Evolutionary conservation across 2,329 filamentous ascomycete species (phyloP), one percentile per base, ranked within the genome.

Genomic region (Xylaria sp.): DNA sequence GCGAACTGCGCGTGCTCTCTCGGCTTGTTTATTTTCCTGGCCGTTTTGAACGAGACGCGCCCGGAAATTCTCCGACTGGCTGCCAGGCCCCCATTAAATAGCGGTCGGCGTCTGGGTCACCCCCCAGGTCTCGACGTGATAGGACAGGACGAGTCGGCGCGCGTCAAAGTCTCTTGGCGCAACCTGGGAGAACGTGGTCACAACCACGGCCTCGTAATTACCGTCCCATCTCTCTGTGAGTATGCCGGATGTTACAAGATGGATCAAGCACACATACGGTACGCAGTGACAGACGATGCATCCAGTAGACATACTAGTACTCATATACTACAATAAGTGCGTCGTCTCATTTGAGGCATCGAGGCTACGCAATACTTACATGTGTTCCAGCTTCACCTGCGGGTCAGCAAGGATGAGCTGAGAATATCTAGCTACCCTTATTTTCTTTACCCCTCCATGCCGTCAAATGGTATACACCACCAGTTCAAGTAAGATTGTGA

Each of bases 41-140:
- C 68, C 60, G 18, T 23, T 63, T 69, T 48, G 25, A 39, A 44
- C 55, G 66, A 72, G 68, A 73, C 75, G 74, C 75, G 74, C 73
- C 66, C 71, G 72, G 63, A 69, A 69, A 72, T 67, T 72, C 65
- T 71, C 76, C 74, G 76, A 77, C 70, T 75, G 75, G 75, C 61
- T 73, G 68, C 56, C 66, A 57, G 60, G 44, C 55, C 59, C 59
- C 54, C 52, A 41, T n/a, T 46, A 44, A 57, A 58, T 69, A 66
- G 73, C 70, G 69, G 75, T 72, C 69, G 71, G 68, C 71, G 72
- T 76, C 70, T 75, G 72, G 75, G 70, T 69, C 69, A 58, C 67
- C 65, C 72, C 62, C 69, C 63, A 69, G 68, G 66, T 69, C 62
- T 69, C 54, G 65, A 67, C 46, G 62, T 74, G 73, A 75, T 75